A percentile compares a stretch with the other conserved stretches of the same genome.
These are phyloP conservation scores for Xylariales sp. DNA, from an alignment of 2,329 filamentous ascomycete species.

Conservation along the genomic window DNA sequence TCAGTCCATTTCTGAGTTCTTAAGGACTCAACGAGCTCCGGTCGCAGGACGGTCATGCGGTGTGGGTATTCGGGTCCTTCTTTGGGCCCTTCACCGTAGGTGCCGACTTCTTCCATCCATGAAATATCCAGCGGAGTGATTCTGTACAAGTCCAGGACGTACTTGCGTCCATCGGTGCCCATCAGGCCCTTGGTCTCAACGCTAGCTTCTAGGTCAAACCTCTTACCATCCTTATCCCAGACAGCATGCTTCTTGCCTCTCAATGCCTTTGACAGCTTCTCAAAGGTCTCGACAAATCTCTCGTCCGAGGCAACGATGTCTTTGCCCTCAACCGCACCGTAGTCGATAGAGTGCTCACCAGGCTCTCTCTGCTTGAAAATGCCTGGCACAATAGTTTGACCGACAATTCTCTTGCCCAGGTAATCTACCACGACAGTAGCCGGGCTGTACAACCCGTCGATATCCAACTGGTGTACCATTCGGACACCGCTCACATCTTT, in stretches of 20 bases:
- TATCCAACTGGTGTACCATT: constrained; percentile 94
- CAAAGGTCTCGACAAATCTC: constrained; percentile 77
- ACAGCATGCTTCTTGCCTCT: constrained; percentile 93
- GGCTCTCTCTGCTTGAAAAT: constrained; percentile 99
- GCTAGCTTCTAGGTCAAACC: constrained; percentile 88
- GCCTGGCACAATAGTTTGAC: constrained; percentile 95
- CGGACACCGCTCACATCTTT: constrained; percentile 95
- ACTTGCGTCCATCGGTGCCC: constrained; percentile 93
- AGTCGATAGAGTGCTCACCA: constrained; percentile 98
- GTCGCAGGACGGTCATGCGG: constrained; percentile 88
- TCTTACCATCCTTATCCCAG: constrained; percentile 93
- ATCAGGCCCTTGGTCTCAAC: constrained; percentile 98
- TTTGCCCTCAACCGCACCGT: constrained; percentile 95
- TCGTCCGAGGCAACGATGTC: constrained; percentile 90
- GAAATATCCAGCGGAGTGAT: constrained; percentile 86
- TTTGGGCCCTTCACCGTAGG: constrained; percentile 34
- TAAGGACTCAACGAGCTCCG: constrained; percentile 85
- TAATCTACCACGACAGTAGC: constrained; percentile 97
- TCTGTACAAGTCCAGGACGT: constrained; percentile 94
- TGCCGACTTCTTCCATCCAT: constrained; percentile 77
- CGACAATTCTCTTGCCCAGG: constrained; percentile 92
- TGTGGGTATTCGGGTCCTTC: constrained; percentile 70
- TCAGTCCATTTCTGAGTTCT: constrained; percentile 82
- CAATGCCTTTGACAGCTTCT: constrained; percentile 85
- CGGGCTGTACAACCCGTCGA: constrained; percentile 88